Evolutionary conservation across 306 rosid genomes (phyloP).

Genomic region (Inga oerstediana): DNA sequence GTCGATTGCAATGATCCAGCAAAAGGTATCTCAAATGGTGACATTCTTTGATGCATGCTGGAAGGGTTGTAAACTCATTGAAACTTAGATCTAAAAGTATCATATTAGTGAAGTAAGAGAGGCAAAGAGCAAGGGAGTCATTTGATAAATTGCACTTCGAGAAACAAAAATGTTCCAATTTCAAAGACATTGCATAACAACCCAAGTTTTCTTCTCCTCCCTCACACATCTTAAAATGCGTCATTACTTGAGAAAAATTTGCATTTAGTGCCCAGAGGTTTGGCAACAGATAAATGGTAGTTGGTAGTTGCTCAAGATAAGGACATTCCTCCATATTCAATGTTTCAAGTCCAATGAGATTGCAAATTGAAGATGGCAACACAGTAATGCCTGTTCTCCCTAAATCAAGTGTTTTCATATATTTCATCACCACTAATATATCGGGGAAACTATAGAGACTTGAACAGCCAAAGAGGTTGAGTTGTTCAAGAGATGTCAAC

Average conservation of each 20-base stretch:
- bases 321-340: neutral
- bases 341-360: neutral
- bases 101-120: neutral
- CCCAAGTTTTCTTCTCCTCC: neutral
- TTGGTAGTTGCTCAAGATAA: neutral
- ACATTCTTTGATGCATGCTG: neutral
- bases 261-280: neutral
- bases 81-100: neutral
- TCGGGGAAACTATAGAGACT: neutral
- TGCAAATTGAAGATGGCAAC: conserved; percentile 6
- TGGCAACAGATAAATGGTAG: neutral
- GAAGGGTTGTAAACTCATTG: neutral
- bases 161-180: neutral
- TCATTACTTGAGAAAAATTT: neutral
- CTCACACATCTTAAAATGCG: neutral
- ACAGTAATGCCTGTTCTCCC: neutral
- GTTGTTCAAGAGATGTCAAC: neutral
- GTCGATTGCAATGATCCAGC: neutral
- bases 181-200: neutral
- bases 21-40: neutral
- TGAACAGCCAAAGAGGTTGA: neutral
- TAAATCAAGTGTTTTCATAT: neutral
- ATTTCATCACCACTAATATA: neutral
- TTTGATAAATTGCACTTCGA: neutral
- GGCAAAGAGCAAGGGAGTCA: neutral